Evolutionary conservation across 805 yeast species (phyloP), one percentile per base, ranked within the genome.

Genomic region (Candida vartiovaarae): DNA sequence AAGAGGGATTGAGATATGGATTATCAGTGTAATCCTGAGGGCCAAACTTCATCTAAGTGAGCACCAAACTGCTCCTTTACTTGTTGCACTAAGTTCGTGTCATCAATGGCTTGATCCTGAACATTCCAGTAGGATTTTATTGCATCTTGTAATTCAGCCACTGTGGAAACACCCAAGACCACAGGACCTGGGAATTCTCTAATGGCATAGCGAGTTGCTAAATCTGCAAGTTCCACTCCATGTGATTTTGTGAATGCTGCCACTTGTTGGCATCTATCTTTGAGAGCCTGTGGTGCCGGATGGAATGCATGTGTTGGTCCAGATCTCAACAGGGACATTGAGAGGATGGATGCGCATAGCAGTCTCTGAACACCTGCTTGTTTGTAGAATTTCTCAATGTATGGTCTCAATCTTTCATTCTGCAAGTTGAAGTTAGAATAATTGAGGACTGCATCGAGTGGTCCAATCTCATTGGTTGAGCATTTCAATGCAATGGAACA

Each of bases 341-440:
- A 78, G 47, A 91, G 67, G 33, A 93, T 89, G 1, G 95, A 84
- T 3, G 91, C 96, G 59, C 85, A 87, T 58, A 81, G 63, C n/a
- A 90, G 61, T 48, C 70, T 61, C 45, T 72, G 68, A 29, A 89
- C 68, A 5, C 77, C 74, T 9, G 84, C 76, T 6, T 75, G 76
- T 0, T 42, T 31, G 34, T 72, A 62, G 51, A 86, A 78, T 32
- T 66, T 67, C 5, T 70, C 72, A 52, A 70, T 63, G 52, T 72
- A 74, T 0, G 69, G 62, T 26, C 73, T 66, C 36, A 84, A 65
- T 5, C 47, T 58, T 23, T 76, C 72, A 62, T 89, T 90, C 58
- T 91, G 97, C 30, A 90, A 61, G 54, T 93, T 86, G 61, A 88
- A 77, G 59, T 90, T 82, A 42, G 84, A 80, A 59, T 90, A 90